phyloP scores from a whole-genome alignment of 1,284 basidiomycete species.

The Cutaneotrichosporon mucoides region DNA sequence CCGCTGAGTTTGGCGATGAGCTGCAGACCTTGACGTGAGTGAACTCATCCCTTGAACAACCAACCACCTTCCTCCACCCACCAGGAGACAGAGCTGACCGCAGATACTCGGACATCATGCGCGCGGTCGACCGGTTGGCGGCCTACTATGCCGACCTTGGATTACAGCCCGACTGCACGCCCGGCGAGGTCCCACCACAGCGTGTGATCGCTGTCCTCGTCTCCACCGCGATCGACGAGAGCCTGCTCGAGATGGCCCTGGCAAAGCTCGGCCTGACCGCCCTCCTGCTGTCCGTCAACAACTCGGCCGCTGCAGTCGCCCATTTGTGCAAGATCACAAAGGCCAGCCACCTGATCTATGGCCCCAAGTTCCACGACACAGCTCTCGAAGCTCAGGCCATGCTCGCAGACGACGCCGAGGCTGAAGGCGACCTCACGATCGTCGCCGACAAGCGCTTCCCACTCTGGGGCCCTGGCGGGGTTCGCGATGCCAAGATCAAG shows the following conservation, averaged over 20 bases:
- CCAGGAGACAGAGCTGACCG: conserved; percentile 1
- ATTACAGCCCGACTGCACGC: conserved; percentile 11
- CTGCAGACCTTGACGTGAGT: conserved; percentile 41
- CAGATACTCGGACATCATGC: conserved; percentile 45
- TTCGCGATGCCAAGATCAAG: conserved; percentile 43
- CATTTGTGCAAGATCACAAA: conserved; percentile 57
- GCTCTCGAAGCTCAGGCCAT: conserved; percentile 44
- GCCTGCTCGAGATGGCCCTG: conserved; percentile 53
- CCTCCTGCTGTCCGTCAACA: conserved; percentile 58
- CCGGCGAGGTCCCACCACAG: conserved; percentile 35
- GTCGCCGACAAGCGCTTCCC: conserved; percentile 51
- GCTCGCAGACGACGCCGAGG: conserved; percentile 40
- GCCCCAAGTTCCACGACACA: conserved; percentile 47
- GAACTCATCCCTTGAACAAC: background rate
- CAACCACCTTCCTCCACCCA: background rate
- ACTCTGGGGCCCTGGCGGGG: conserved; percentile 52
- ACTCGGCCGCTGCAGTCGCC: conserved; percentile 57
- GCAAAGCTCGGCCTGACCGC: conserved; percentile 52
- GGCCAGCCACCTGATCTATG: conserved; percentile 54
- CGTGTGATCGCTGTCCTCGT: conserved; percentile 50
- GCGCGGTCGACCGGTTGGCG: conserved; percentile 52
- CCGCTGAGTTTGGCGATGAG: conserved; percentile 43
- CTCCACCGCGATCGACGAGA: conserved; percentile 52
- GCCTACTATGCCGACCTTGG: conserved; percentile 45
- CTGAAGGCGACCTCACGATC: conserved; percentile 28